phyloP scores from a whole-genome alignment of 2,329 filamentous ascomycete genomes.

The Botrytis deweyae region DNA sequence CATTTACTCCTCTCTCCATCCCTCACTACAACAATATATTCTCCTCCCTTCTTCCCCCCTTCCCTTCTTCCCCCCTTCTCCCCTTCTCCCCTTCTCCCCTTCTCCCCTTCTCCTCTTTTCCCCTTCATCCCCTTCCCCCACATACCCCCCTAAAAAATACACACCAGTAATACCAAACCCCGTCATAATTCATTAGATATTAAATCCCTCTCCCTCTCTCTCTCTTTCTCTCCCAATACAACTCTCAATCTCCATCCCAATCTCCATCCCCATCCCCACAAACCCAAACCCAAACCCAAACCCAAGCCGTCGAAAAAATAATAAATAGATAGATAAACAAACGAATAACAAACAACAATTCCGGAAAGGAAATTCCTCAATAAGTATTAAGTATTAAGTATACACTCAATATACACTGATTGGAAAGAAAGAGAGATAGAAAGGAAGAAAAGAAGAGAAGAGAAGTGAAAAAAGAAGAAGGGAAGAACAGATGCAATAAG shows the following conservation, averaged over 20 bases:
- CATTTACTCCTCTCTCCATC: neutral
- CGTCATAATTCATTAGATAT: too few relatives aligned
- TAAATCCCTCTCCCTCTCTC: too few relatives aligned
- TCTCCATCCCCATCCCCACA: neutral
- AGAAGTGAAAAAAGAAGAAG: too few relatives aligned
- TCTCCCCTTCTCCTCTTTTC: neutral
- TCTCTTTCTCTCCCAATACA: too few relatives aligned
- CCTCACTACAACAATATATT: neutral
- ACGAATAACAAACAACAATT: neutral
- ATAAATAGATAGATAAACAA: too few relatives aligned
- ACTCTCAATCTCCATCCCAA: neutral
- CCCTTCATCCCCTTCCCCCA: too few relatives aligned
- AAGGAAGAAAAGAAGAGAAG: too few relatives aligned
- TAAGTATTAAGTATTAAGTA: neutral
- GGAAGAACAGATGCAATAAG: too few relatives aligned
- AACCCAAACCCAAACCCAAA: too few relatives aligned
- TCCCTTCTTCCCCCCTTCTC: neutral
- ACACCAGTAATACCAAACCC: neutral
- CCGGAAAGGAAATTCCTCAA: neutral
- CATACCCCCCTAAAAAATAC: rapidly evolving
- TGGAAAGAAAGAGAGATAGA: neutral
- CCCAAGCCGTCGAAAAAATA: too few relatives aligned
- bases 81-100: neutral
- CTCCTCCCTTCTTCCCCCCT: neutral
- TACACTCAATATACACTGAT: neutral